phyloP scores from a whole-genome alignment of 2,329 filamentous ascomycete species.

The Amylocarpus encephaloides region DNA sequence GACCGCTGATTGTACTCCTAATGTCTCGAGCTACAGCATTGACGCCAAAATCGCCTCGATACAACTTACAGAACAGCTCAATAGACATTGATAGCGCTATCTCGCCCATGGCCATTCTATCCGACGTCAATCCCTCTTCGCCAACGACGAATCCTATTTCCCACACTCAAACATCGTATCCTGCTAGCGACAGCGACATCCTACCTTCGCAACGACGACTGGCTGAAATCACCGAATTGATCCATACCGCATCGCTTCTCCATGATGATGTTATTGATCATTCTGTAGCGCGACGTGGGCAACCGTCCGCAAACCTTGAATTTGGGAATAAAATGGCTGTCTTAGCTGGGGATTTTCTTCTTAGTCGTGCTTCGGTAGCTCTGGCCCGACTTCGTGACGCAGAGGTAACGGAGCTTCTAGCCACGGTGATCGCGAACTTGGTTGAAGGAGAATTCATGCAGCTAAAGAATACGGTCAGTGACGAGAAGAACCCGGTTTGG shows the following conservation, averaged over 20 bases:
- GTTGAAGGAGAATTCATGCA: slow-evolving; percentile 99
- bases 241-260: slow-evolving; percentile 91
- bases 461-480: slow-evolving; percentile 87
- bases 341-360: slow-evolving; percentile 89
- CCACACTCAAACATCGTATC: slow-evolving; percentile 24
- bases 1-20: slow-evolving; percentile 87
- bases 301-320: slow-evolving; percentile 83
- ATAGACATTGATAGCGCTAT: slow-evolving; percentile 53
- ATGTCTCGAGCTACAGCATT: slow-evolving; percentile 93
- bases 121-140: slow-evolving; percentile 72
- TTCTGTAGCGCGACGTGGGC: slow-evolving; percentile 75
- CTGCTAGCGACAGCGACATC: slow-evolving; percentile 54
- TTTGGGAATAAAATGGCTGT: slow-evolving; percentile 99
- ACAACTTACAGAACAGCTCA: slow-evolving; percentile 27
- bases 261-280: slow-evolving; percentile 99
- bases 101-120: slow-evolving; percentile 55
- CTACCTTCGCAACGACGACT: slow-evolving; percentile 88
- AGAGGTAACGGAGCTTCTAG: slow-evolving; percentile 89
- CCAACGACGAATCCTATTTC: slow-evolving; percentile 46
- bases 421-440: slow-evolving; percentile 94
- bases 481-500: slow-evolving; percentile 78
- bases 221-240: slow-evolving; percentile 94
- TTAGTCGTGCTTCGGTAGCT: slow-evolving; percentile 88
- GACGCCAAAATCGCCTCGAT: slow-evolving; percentile 55
- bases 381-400: slow-evolving; percentile 84